Evolutionary conservation across 306 rosid genomes (phyloP).

Genomic region (Quercus variabilis): DNA sequence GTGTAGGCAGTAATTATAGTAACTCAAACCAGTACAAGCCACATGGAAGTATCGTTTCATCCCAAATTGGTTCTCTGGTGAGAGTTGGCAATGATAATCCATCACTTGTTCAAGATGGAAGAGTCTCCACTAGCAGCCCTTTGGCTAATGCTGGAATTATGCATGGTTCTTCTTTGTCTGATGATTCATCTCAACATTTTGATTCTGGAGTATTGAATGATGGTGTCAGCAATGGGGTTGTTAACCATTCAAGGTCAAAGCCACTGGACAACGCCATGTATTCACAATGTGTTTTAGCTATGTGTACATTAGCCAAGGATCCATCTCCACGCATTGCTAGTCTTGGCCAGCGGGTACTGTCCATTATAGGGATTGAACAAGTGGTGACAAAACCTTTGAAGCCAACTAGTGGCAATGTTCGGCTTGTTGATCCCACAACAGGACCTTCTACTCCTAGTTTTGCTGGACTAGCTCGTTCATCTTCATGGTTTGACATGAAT

Average conservation of each 20-base stretch:
- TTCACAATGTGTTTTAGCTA: conserved; percentile 81
- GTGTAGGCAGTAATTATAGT: conserved; percentile 46
- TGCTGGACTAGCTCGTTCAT: conserved; percentile 83
- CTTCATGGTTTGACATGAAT: conserved; percentile 97
- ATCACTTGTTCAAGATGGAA: conserved; percentile 58
- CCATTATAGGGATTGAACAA: conserved; percentile 93
- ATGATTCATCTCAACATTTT: conserved; percentile 86
- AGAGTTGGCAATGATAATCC: conserved; percentile 78
- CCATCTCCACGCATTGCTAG: conserved; percentile 89
- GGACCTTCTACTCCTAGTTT: conserved; percentile 39
- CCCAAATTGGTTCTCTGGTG: conserved; percentile 80
- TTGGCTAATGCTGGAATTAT: conserved; percentile 74
- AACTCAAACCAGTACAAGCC: conserved; percentile 49
- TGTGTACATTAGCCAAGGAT: conserved; percentile 94
- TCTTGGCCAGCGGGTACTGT: conserved; percentile 81
- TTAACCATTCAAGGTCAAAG: conserved; percentile 55
- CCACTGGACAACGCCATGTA: conserved; percentile 72
- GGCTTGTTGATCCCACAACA: conserved; percentile 43
- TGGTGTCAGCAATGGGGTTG: conserved; percentile 77
- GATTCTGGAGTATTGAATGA: conserved; percentile 89
- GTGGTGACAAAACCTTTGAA: conserved; percentile 81
- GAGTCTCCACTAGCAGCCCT: conserved; percentile 88
- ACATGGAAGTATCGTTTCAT: conserved; percentile 60
- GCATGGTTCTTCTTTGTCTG: conserved; percentile 96
- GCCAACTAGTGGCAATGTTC: conserved; percentile 30